These are phyloP conservation scores for Biscogniauxia mediterranea DNA, from an alignment of 2,329 filamentous ascomycete genomes.

Conservation along the genomic window DNA sequence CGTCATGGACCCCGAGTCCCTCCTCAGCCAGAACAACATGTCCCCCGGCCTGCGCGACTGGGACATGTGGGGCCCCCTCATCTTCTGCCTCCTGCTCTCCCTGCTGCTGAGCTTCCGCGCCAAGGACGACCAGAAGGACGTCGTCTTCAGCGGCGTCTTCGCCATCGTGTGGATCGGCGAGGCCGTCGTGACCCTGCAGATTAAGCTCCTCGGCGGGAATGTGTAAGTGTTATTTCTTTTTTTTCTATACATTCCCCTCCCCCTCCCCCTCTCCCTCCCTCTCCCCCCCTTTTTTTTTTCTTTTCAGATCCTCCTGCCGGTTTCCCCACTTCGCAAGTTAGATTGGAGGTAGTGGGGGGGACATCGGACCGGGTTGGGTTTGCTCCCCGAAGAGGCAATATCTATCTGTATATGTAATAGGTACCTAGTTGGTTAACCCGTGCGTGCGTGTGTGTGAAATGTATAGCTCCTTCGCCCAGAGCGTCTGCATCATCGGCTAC, in stretches of 20 bases:
- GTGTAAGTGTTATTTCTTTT: conserved; percentile 75
- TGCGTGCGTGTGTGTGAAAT: too few species aligned
- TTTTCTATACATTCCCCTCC: neutral
- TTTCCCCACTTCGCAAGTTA: neutral
- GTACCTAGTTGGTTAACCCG: too few species aligned
- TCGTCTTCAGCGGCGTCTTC: conserved; percentile 95
- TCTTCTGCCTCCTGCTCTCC: conserved; percentile 89
- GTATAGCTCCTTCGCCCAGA: conserved; percentile 90
- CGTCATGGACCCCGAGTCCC: conserved; percentile 61
- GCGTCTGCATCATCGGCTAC: conserved; percentile 96
- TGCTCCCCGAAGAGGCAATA: neutral
- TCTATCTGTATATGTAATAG: too few species aligned
- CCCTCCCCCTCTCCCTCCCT: neutral
- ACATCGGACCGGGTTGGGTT: neutral
- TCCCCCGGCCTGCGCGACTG: conserved; percentile 89
- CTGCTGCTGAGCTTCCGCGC: conserved; percentile 84
- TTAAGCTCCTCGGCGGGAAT: conserved; percentile 92
- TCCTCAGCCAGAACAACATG: conserved; percentile 68
- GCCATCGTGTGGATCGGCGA: conserved; percentile 96
- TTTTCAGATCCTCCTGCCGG: neutral
- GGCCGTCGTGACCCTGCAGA: conserved; percentile 95
- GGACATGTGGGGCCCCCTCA: conserved; percentile 96
- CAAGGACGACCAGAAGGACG: conserved; percentile 73
- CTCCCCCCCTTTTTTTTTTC: neutral
- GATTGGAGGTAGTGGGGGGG: neutral